These are phyloP conservation scores for Trichoderma cornu-damae DNA, from an alignment of 2,329 filamentous ascomycete species.

Conservation along the genomic window DNA sequence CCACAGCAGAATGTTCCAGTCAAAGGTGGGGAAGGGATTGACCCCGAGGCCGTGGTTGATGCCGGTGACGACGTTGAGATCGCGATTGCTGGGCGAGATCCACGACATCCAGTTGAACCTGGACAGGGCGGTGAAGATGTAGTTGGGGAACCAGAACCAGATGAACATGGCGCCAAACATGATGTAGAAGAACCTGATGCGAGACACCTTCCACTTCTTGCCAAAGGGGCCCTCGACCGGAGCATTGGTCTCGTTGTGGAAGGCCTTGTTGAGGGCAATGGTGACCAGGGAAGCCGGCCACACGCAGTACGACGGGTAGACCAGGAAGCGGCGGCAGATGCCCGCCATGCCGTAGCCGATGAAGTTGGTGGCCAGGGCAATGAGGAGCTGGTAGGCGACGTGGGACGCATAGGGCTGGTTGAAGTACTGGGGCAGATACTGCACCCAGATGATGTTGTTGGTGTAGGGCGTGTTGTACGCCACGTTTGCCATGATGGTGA, in stretches of 20 bases:
- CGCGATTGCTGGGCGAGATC: conserved; percentile 45
- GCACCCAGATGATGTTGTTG: conserved; percentile 51
- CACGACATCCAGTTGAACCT: conserved; percentile 54
- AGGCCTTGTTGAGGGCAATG: conserved; percentile 50
- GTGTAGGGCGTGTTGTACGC: conserved; percentile 50
- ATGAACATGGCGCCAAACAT: conserved; percentile 50
- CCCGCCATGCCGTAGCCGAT: conserved; percentile 59
- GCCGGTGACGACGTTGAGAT: conserved; percentile 41
- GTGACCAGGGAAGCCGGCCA: conserved; percentile 54
- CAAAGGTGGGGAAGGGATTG: conserved; percentile 44
- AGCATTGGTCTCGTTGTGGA: conserved; percentile 43
- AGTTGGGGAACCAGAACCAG: conserved; percentile 56
- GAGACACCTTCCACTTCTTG: conserved; percentile 43
- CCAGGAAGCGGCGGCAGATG: conserved; percentile 48
- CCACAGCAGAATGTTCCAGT: conserved; percentile 45
- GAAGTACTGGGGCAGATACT: conserved; percentile 49
- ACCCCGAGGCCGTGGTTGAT: conserved; percentile 43
- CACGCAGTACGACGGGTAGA: conserved; percentile 51
- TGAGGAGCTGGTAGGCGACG: conserved; percentile 51
- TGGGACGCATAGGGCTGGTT: conserved; percentile 49
- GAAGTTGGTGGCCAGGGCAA: conserved; percentile 52
- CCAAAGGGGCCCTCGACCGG: conserved; percentile 40
- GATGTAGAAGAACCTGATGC: conserved; percentile 48
- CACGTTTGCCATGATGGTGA: conserved; percentile 59
- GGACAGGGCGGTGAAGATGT: conserved; percentile 47